phyloP scores from a whole-genome alignment of 495 filamentous ascomycete genomes.

The Melanomma pulvis-pyrius region DNA sequence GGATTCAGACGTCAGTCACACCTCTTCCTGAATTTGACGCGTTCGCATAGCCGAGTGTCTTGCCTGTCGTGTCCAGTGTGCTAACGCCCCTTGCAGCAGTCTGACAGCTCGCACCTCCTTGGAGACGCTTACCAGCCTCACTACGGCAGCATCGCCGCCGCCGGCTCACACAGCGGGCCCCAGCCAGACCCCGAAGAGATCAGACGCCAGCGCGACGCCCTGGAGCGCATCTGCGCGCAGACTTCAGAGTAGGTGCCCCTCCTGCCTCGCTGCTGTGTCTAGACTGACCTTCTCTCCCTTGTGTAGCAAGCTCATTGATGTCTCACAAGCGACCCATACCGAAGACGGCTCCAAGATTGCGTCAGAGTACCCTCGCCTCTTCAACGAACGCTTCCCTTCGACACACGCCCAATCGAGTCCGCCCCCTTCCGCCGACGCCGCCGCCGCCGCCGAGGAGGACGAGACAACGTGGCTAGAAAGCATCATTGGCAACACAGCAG shows the following conservation, averaged over 20 bases:
- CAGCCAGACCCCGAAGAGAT: slow-evolving; percentile 47
- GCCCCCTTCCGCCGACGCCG: slow-evolving; percentile 19
- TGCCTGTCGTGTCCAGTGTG: neutral
- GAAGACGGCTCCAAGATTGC: slow-evolving; percentile 33
- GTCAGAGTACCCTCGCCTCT: slow-evolving; percentile 39
- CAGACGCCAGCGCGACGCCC: slow-evolving; percentile 44
- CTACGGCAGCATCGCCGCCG: slow-evolving; percentile 40
- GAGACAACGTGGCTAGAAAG: slow-evolving; percentile 33
- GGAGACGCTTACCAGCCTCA: slow-evolving; percentile 40
- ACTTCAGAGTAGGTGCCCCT: slow-evolving; percentile 43
- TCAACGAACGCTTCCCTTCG: slow-evolving; percentile 37
- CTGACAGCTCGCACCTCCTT: slow-evolving; percentile 45
- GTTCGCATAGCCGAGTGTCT: neutral
- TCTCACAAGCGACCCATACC: slow-evolving; percentile 36
- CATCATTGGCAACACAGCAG: slow-evolving; percentile 22
- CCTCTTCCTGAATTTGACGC: neutral
- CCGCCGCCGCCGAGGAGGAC: slow-evolving; percentile 26
- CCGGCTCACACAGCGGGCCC: slow-evolving; percentile 29
- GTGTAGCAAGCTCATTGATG: slow-evolving; percentile 39
- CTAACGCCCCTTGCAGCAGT: slow-evolving; percentile 37
- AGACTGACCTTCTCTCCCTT: slow-evolving; percentile 23
- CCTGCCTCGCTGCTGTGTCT: neutral
- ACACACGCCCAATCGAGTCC: slow-evolving; percentile 18
- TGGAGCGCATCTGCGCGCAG: slow-evolving; percentile 46
- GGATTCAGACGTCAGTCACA: slow-evolving; percentile 39